Base-by-base conservation (phyloP, 2,329 filamentous ascomycete genomes). In the Sodiomyces alkalinus region DNA sequence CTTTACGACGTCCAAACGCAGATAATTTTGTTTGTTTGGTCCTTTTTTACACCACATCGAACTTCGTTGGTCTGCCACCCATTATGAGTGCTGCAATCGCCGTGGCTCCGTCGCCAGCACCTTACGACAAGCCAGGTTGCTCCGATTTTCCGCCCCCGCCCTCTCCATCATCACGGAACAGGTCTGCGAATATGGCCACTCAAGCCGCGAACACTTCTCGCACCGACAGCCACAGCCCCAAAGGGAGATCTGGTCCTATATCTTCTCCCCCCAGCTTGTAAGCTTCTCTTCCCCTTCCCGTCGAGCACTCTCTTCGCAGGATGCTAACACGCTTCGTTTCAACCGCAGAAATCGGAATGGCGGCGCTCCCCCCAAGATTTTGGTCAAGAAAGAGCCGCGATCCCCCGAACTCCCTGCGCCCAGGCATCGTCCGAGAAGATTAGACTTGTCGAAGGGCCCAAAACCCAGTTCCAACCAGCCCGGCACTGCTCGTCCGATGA, bases 301-400 rank as follows among this genome's bases (percentile, higher is more conserved):
- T 17, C n/a, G n/a, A n/a, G n/a, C n/a, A n/a, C n/a, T n/a, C n/a
- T n/a, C n/a, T n/a, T n/a, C n/a, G n/a, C n/a, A n/a, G n/a, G n/a
- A n/a, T 19, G n/a, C 17, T 14, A 7, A 20, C 19, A 14, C 12
- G 12, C 15, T 4, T 27, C 9, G 11, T 18, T 9, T 20, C 23
- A 12, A 5, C 13, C 27, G 36, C 42, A 62, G 62, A 41, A 49
- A 62, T 53, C 64, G 63, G 56, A 62, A 55, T 61, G 66, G 49
- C 54, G 58, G 51, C 51, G 63, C 56, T 25, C 52, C 55, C 17
- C 80, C 81, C 22, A 86, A 82, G 57, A 92, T 94, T 37, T 68
- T 92, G 39, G 86, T 98, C 34, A 96, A 96, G 64, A 94, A 94
- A 56, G 90, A 98, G 53, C 86, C 86, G 19, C 72, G 79, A 22